Conservation (phyloP, 1,284 basidiomycete species). For the Coniferiporia sulphurascens region DNA sequence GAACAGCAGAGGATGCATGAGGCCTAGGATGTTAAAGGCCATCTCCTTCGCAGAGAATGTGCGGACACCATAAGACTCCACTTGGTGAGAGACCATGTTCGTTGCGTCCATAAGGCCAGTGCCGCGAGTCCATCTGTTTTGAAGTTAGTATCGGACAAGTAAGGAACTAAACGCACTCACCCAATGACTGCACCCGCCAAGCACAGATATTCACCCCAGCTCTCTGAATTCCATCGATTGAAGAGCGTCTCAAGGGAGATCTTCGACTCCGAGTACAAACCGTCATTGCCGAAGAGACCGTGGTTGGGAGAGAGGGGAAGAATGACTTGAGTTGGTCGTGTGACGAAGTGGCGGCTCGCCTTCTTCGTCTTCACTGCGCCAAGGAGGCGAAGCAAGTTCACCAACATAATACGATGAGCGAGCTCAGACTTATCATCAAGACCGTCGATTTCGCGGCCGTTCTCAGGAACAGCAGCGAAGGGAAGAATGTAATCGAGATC, state of each 20-base stretch:
- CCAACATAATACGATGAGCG: constrained; percentile 95
- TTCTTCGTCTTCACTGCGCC: constrained; percentile 98
- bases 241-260: constrained; percentile 97
- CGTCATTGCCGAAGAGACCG: constrained; percentile 96
- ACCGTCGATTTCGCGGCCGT: constrained; percentile 95
- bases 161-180: constrained; percentile 38
- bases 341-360: constrained; percentile 92
- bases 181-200: constrained; percentile 98
- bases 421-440: constrained; percentile 97
- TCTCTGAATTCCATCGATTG: constrained; percentile 97
- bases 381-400: constrained; percentile 91
- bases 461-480: constrained; percentile 97
- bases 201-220: constrained; percentile 98
- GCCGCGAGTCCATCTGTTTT: constrained; percentile 84
- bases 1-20: constrained; percentile 99
- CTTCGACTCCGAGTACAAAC: constrained; percentile 97
- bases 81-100: constrained; percentile 91
- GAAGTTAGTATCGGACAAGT: constrained; percentile 1
- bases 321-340: constrained; percentile 96
- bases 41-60: constrained; percentile 99
- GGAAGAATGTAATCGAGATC: constrained; percentile 98
- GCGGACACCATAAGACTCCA: constrained; percentile 91
- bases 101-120: constrained; percentile 98
- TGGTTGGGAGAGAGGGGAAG: constrained; percentile 97
- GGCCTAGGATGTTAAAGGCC: constrained; percentile 98